phyloP scores from a whole-genome alignment of 495 filamentous ascomycete genomes.

The Rhizodiscina lignyota region DNA sequence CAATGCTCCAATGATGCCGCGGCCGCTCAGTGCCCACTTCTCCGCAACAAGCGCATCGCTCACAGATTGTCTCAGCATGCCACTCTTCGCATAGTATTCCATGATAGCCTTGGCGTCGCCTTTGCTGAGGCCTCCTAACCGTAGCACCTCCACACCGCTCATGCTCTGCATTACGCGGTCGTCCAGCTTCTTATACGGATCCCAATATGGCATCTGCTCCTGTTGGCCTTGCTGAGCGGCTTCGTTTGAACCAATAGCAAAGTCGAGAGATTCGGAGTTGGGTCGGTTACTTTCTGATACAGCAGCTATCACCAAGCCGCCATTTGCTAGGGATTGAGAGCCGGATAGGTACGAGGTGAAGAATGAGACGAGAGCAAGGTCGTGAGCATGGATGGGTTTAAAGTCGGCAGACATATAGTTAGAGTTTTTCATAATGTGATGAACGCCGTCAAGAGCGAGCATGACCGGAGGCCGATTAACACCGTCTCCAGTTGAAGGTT shows the following conservation, averaged over 20 bases:
- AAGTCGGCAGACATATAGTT: constrained; percentile 52
- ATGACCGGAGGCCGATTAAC: constrained; percentile 55
- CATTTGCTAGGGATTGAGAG: constrained; percentile 42
- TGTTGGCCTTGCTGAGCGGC: constrained; percentile 12
- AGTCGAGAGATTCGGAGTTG: constrained; percentile 39
- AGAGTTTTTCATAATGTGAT: constrained; percentile 58
- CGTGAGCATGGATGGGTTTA: constrained; percentile 70
- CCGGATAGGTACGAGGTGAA: constrained; percentile 59
- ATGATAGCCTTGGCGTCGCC: constrained; percentile 62
- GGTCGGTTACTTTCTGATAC: constrained; percentile 51
- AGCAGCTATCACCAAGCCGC: constrained; percentile 62
- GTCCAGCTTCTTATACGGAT: constrained; percentile 55
- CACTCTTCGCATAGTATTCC: constrained; percentile 88
- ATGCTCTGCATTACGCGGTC: constrained; percentile 39
- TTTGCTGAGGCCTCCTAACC: constrained; percentile 48
- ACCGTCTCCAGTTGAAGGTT: constrained; percentile 23
- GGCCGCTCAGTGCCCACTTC: constrained; percentile 69
- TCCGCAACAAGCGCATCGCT: constrained; percentile 61
- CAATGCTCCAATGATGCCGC: constrained; percentile 68
- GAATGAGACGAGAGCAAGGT: constrained; percentile 57
- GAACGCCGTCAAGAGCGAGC: constrained; percentile 60
- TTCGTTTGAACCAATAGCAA: constrained; percentile 24
- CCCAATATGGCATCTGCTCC: constrained; percentile 27
- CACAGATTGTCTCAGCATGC: constrained; percentile 51
- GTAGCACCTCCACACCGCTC: constrained; percentile 17